phyloP scores from a whole-genome alignment of 2,329 filamentous ascomycete species.

The Clathrospora elynae region DNA sequence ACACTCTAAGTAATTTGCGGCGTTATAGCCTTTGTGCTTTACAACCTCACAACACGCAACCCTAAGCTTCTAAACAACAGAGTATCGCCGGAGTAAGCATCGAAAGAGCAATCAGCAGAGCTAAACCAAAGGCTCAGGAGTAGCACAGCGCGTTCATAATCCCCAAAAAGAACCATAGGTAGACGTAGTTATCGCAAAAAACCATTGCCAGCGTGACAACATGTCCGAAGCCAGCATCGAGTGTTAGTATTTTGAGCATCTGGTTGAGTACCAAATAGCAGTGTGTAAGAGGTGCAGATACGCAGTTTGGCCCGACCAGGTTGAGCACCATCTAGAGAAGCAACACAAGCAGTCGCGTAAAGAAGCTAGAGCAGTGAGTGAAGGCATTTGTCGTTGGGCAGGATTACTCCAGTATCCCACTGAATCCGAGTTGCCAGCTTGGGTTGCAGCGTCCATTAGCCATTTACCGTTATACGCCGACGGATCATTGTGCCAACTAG shows the following conservation, averaged over 20 bases:
- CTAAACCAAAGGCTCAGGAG: no score
- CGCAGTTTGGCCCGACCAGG: constrained; percentile 5
- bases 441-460: background rate
- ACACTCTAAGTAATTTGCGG: no score
- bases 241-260: constrained; percentile 4
- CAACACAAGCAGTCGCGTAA: constrained; percentile 1
- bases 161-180: no score
- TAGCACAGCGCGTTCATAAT: no score
- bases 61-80: no score
- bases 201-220: background rate
- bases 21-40: no score
- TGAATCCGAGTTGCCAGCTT: background rate
- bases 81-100: no score
- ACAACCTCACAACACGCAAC: no score
- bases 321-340: constrained; percentile 6
- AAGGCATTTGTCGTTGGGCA: background rate
- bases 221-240: background rate
- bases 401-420: constrained; percentile 1
- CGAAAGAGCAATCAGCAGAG: no score
- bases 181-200: no score
- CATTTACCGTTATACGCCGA: constrained; percentile 4
- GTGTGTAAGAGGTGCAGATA: constrained; percentile 6
- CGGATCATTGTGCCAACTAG: constrained; percentile 1
- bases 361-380: background rate
- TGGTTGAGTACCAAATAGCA: constrained; percentile 7